A percentile compares a stretch with the other conserved stretches of the same genome.
These are phyloP conservation scores for Citrus cavaleriei DNA, from an alignment of 345 rosid species.

Conservation along the genomic window DNA sequence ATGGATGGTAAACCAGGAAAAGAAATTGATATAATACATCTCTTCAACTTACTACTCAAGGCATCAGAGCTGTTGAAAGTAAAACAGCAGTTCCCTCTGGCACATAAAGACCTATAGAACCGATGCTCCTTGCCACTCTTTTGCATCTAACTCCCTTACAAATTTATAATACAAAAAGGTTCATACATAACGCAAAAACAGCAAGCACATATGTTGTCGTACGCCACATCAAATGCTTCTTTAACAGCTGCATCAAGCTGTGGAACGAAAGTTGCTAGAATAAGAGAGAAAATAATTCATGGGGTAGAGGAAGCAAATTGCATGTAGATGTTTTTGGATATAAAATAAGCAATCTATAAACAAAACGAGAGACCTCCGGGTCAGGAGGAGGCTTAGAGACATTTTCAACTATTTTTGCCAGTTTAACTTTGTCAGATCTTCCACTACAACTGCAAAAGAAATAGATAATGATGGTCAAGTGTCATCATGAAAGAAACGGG, in stretches of 20 bases:
- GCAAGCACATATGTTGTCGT: conserved; percentile 45
- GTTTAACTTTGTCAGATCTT: conserved; percentile 72
- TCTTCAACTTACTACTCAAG: conserved; percentile 60
- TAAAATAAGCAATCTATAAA: neutral
- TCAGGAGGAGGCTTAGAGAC: conserved; percentile 67
- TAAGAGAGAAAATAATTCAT: neutral
- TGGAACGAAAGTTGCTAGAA: neutral
- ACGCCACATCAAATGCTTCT: conserved; percentile 89
- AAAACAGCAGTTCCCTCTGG: conserved; percentile 93
- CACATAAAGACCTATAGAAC: conserved; percentile 93
- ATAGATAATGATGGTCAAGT: neutral
- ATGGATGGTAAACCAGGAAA: conserved; percentile 1
- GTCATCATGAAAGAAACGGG: neutral
- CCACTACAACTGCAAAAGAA: conserved; percentile 53
- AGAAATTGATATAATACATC: neutral
- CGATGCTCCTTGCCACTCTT: conserved; percentile 79
- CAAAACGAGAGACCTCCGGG: conserved; percentile 48
- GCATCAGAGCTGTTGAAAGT: conserved; percentile 93
- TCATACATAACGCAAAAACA: neutral
- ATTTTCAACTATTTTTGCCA: conserved; percentile 49
- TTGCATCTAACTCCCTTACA: conserved; percentile 81
- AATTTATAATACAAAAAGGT: neutral
- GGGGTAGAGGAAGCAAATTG: neutral
- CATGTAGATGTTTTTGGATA: neutral
- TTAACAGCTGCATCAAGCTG: conserved; percentile 60